Evolutionary conservation across 2,329 filamentous ascomycete genomes (phyloP).

Genomic region (Arthrinium puccinioides): DNA sequence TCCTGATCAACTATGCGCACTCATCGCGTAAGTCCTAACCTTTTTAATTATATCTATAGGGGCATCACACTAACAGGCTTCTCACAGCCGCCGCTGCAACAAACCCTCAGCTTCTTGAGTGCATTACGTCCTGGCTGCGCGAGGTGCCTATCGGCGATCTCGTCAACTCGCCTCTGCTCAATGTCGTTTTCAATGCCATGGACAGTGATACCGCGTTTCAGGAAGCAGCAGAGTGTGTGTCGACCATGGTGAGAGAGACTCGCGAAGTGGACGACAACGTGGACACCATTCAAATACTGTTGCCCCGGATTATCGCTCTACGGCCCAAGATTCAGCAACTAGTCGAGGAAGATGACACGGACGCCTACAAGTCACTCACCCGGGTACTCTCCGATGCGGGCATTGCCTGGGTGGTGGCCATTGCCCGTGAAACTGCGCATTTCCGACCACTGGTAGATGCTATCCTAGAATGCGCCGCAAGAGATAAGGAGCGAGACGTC

Average conservation of each 20-base stretch:
- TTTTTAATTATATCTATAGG: slow-evolving; percentile 10
- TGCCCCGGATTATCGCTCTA: slow-evolving; percentile 72
- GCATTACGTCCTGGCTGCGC: slow-evolving; percentile 92
- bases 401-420: slow-evolving; percentile 87
- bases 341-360: slow-evolving; percentile 74
- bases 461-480: slow-evolving; percentile 82
- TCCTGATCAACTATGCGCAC: slow-evolving; percentile 85
- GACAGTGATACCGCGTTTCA: slow-evolving; percentile 73
- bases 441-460: slow-evolving; percentile 84
- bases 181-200: slow-evolving; percentile 72
- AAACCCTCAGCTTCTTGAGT: slow-evolving; percentile 88
- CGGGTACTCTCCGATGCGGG: slow-evolving; percentile 88
- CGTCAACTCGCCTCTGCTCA: slow-evolving; percentile 77
- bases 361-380: slow-evolving; percentile 81
- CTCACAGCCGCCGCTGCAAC: slow-evolving; percentile 62
- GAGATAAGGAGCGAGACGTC: slow-evolving; percentile 83
- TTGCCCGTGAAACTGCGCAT: slow-evolving; percentile 73
- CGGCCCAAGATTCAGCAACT: slow-evolving; percentile 68
- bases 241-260: slow-evolving; percentile 86
- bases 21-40: slow-evolving; percentile 64
- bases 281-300: slow-evolving; percentile 71
- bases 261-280: slow-evolving; percentile 88
- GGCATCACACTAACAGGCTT: no score
- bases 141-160: slow-evolving; percentile 82
- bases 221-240: slow-evolving; percentile 85